These are phyloP conservation scores for Ganoderma boninense DNA, from an alignment of 1,284 basidiomycete genomes.

Conservation along the genomic window DNA sequence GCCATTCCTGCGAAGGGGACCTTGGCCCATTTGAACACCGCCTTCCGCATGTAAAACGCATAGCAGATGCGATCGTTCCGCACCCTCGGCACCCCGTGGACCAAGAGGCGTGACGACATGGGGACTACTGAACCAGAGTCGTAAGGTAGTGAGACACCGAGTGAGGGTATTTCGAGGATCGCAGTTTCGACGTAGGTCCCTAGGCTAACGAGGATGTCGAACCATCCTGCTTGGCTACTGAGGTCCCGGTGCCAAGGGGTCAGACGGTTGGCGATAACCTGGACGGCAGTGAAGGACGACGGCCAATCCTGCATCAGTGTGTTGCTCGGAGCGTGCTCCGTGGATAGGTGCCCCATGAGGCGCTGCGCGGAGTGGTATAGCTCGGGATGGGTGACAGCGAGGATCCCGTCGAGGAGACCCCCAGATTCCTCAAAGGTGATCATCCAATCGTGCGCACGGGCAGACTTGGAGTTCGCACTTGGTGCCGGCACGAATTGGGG, in stretches of 20 bases:
- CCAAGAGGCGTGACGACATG: background rate
- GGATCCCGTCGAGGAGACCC: background rate
- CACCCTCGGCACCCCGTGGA: background rate
- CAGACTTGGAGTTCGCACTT: too few species aligned
- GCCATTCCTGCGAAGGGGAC: too few species aligned
- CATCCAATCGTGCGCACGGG: too few species aligned
- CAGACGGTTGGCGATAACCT: background rate
- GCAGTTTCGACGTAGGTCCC: background rate
- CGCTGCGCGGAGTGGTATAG: too few species aligned
- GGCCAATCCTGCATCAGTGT: background rate
- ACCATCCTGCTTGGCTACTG: background rate
- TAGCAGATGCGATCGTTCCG: too few species aligned
- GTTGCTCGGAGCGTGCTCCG: too few species aligned
- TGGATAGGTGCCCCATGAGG: too few species aligned
- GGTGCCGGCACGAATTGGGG: too few species aligned
- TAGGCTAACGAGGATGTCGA: background rate
- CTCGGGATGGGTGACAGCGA: too few species aligned
- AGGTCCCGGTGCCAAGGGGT: background rate
- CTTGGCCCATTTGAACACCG: background rate
- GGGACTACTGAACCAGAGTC: background rate
- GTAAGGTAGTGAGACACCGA: background rate
- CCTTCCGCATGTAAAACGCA: background rate
- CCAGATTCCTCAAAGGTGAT: background rate
- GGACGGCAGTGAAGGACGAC: background rate
- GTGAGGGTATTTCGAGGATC: background rate